Evolutionary conservation across 176 grass and related monocot genomes (phyloP), one percentile per base, ranked within the genome.

Genomic region (Cenchrus americanus): DNA sequence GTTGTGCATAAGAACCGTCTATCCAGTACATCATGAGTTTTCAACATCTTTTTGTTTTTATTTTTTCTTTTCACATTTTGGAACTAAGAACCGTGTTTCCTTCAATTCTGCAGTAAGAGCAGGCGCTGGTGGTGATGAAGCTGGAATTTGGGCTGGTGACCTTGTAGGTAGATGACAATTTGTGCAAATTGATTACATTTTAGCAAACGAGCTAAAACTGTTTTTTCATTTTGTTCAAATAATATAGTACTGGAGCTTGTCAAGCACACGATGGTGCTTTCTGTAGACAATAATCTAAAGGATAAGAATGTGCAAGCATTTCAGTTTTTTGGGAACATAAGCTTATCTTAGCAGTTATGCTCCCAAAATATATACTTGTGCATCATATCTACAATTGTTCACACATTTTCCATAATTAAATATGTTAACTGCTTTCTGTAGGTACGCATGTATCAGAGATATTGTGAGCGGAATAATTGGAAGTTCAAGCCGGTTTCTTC

Each of bases 91-190:
- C 4, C 47, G 30, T 70, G 86, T 91, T 91, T 82, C 78, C 26
- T 67, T 60, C 51, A 60, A 85, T 89, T 89, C 14, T 93, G 76
- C 92, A 98, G 96, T 98, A 90, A 91, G 96, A 84, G 96, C 96
- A 59, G 96, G 96, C 59, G 81, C 96, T 82, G 96, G 96, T 8
- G 93, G 96, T 85, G 93, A 98, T 69, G 96, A 98, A 88, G 95
- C 95, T 82, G 95, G 87, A 90, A 80, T 95, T 86, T 98, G 92
- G 92, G 95, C 95, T 75, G 92, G 95, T 98, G 95, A 98, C 85
- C 91, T 98, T 98, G 95, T 98, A 98, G 95, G 95, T 98, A 98
- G 88, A 93, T 91, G 76, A 81, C 88, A 86, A 61, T 77, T 82
- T 88, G 62, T 72, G 51, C 44, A 62, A 82, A 75, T 73, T 40